Conservation (phyloP, 768 basidiomycete genomes). For the Lepiota brunneoincarnata region DNA sequence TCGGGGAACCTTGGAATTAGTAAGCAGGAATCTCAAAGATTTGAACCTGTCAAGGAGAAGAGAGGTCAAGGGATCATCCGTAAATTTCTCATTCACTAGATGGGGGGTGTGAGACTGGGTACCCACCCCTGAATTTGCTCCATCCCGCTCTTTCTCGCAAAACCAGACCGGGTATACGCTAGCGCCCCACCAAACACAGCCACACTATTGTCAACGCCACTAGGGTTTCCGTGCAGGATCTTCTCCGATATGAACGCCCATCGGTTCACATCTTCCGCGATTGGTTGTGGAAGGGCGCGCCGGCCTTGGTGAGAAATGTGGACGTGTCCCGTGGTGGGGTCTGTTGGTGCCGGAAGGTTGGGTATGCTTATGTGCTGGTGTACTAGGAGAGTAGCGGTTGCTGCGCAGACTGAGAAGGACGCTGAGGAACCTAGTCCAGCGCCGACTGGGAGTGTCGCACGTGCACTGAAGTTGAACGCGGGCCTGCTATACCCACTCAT, state of each 20-base stretch:
- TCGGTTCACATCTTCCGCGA: slow-evolving; percentile 81
- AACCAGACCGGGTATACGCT: slow-evolving; percentile 81
- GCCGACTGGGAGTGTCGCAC: slow-evolving; percentile 88
- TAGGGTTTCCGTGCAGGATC: slow-evolving; percentile 94
- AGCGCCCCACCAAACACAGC: slow-evolving; percentile 91
- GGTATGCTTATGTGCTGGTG: slow-evolving; percentile 65
- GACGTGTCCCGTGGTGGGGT: slow-evolving; percentile 45
- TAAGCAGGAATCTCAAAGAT: slow-evolving; percentile 84
- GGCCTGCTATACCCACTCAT: slow-evolving; percentile 42
- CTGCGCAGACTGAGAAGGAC: slow-evolving; percentile 87
- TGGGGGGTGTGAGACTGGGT: slow-evolving; percentile 4
- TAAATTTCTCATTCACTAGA: neutral
- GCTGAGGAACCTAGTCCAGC: slow-evolving; percentile 98
- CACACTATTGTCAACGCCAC: slow-evolving; percentile 96
- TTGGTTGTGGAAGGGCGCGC: slow-evolving; percentile 55
- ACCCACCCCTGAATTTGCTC: slow-evolving; percentile 81
- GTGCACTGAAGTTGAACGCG: slow-evolving; percentile 74
- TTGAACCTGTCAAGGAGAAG: slow-evolving; percentile 63
- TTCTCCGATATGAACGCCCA: slow-evolving; percentile 97
- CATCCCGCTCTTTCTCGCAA: slow-evolving; percentile 78
- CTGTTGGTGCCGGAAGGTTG: slow-evolving; percentile 45
- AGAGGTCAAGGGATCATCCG: slow-evolving; percentile 11
- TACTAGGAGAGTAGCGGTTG: slow-evolving; percentile 76
- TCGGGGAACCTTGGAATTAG: slow-evolving; percentile 89
- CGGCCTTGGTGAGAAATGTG: slow-evolving; percentile 66